Conservation (phyloP, 176 grass and related monocot species). For the Avena insularis region DNA sequence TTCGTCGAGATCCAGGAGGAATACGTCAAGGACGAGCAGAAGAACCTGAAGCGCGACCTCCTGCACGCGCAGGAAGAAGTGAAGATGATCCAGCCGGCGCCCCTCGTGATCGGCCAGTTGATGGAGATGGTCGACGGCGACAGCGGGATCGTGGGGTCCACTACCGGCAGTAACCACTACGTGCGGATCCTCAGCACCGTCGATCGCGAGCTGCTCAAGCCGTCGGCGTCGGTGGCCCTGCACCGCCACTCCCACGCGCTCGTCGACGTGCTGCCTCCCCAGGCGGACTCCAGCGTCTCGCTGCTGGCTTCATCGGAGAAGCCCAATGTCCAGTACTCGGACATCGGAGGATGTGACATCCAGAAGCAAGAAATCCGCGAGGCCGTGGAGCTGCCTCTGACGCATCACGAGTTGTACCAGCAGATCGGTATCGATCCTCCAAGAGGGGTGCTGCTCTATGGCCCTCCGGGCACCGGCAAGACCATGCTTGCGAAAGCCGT, state of each 20-base stretch:
- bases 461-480: slow-evolving; percentile 90
- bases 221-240: slow-evolving; percentile 68
- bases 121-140: slow-evolving; percentile 98
- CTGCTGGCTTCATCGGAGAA: slow-evolving; percentile 82
- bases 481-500: slow-evolving; percentile 97
- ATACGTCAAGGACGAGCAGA: slow-evolving; percentile 90
- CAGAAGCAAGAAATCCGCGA: too few relatives aligned
- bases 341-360: too few relatives aligned
- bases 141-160: slow-evolving; percentile 86
- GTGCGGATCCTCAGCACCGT: slow-evolving; percentile 83
- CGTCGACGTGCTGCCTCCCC: slow-evolving; percentile 78
- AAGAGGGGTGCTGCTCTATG: slow-evolving; percentile 90
- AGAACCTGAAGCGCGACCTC: slow-evolving; percentile 89
- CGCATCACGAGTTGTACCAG: slow-evolving; percentile 84
- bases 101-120: slow-evolving; percentile 93
- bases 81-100: slow-evolving; percentile 82
- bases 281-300: slow-evolving; percentile 80
- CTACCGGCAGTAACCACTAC: slow-evolving; percentile 81
- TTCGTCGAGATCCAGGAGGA: slow-evolving; percentile 92
- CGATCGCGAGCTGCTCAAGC: slow-evolving; percentile 77
- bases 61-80: slow-evolving; percentile 90
- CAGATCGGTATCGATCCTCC: slow-evolving; percentile 97
- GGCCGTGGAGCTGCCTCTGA: too few relatives aligned
- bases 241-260: slow-evolving; percentile 85
- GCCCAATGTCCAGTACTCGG: slow-evolving; percentile 47